A percentile compares a stretch with the other conserved stretches of the same genome.
Evolutionary conservation across 345 rosid genomes (phyloP).

Genomic region (Moringa oleifera): DNA sequence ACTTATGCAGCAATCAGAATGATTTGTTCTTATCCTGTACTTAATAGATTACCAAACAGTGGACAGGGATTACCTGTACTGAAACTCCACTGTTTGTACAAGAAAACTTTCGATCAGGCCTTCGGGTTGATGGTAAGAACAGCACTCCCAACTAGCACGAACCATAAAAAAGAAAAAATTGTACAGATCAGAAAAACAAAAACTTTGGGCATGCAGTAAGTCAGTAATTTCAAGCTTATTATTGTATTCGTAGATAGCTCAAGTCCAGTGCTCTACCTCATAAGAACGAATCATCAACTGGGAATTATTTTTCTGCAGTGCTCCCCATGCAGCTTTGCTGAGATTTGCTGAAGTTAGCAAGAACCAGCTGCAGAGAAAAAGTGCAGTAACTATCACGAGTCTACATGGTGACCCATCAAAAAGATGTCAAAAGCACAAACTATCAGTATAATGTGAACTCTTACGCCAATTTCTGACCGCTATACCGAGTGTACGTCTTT

Average conservation of each 20-base stretch:
- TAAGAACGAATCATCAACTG: constrained; percentile 96
- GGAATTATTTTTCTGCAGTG: constrained; percentile 85
- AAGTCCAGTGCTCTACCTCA: constrained; percentile 43
- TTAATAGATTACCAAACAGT: not conserved
- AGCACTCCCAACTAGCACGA: constrained; percentile 68
- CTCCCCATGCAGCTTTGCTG: constrained; percentile 99
- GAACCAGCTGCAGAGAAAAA: constrained; percentile 58
- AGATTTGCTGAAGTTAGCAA: constrained; percentile 89
- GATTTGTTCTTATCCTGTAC: not conserved
- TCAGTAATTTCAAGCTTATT: not conserved
- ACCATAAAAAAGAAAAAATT: not conserved
- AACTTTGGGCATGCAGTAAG: not conserved
- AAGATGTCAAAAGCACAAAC: constrained; percentile 13
- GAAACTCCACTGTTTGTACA: constrained; percentile 38
- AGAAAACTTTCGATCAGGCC: constrained; percentile 39
- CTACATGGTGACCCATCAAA: not conserved
- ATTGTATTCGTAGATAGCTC: not conserved
- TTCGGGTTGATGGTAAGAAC: constrained; percentile 48
- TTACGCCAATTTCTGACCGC: constrained; percentile 83
- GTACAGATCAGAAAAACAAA: not conserved
- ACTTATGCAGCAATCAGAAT: constrained; percentile 1
- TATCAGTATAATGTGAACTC: constrained; percentile 10
- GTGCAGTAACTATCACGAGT: not conserved
- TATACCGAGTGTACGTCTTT: constrained; percentile 82
- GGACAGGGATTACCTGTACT: constrained; percentile 26